Evolutionary conservation across 352 stramenopile species (phyloP).

Genomic region (Pythium chondricola): DNA sequence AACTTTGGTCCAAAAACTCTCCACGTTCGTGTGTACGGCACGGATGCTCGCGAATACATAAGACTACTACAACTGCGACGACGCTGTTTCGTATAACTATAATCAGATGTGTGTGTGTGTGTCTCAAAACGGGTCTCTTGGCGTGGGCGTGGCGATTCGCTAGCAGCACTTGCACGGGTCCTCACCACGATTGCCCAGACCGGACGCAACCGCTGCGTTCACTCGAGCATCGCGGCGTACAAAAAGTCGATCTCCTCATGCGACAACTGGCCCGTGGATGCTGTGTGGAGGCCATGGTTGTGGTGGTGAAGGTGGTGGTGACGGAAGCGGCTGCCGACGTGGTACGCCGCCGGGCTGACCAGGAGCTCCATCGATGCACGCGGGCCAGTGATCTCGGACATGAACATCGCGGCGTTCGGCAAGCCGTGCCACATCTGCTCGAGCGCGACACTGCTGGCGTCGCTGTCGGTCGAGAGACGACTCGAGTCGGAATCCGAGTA

Average conservation of each 20-base stretch:
- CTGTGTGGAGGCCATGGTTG: conserved; percentile 6
- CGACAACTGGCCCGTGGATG: conserved; percentile 31
- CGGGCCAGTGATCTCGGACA: background rate
- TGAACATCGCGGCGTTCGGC: conserved; percentile 21
- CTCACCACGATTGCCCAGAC: too few species aligned
- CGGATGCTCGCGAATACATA: too few species aligned
- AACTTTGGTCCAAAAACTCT: too few species aligned
- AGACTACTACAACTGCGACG: too few species aligned
- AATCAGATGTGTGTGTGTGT: too few species aligned
- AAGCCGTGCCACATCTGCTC: conserved; percentile 60
- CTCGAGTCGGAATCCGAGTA: conserved; percentile 72
- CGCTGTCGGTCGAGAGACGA: conserved; percentile 51
- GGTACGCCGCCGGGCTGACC: conserved; percentile 1
- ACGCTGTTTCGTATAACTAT: too few species aligned
- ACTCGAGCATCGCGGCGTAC: conserved; percentile 78
- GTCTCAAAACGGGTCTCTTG: too few species aligned
- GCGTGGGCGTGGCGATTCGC: too few species aligned
- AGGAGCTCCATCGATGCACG: background rate
- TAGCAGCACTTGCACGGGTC: too few species aligned
- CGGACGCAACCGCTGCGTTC: too few species aligned
- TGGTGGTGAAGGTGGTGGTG: too few species aligned
- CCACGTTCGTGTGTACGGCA: too few species aligned
- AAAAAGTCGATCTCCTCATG: conserved; percentile 84
- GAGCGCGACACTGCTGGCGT: conserved; percentile 33
- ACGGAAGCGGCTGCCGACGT: conserved; percentile 15